Conservation (phyloP, 805 yeast genomes). For the Trichomonascus vanleenenianus region DNA sequence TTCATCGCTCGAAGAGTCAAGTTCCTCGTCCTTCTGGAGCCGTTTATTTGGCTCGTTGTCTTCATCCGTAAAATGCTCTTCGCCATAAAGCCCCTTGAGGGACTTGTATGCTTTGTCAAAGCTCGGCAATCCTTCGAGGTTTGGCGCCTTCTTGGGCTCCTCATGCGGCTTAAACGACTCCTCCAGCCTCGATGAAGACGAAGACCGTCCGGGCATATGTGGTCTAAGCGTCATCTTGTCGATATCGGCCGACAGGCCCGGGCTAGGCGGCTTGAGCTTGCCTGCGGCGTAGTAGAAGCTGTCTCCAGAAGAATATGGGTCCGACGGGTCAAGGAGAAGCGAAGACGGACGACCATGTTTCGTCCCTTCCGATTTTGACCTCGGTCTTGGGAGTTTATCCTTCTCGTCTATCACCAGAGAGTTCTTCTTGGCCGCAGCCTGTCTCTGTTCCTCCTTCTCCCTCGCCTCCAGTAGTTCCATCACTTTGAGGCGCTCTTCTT, state of each 20-base stretch:
- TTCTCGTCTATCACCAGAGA: no score
- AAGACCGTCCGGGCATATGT: background rate
- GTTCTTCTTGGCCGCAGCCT: no score
- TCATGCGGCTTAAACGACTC: background rate
- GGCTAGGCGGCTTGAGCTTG: background rate
- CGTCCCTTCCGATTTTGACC: background rate
- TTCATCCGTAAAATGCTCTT: background rate
- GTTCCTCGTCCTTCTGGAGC: constrained; percentile 8
- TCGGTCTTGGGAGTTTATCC: background rate
- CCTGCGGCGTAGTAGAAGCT: background rate
- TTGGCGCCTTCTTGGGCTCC: background rate
- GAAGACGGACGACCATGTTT: background rate
- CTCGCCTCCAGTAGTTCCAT: constrained; percentile 11
- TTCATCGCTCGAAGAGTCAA: constrained; percentile 11
- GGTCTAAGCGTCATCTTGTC: background rate
- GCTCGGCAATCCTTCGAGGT: background rate
- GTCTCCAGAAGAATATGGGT: background rate
- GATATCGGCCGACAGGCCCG: background rate
- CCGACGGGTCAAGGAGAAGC: constrained; percentile 1
- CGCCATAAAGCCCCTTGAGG: background rate
- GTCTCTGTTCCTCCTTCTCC: constrained; percentile 1
- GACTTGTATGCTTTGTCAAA: constrained; percentile 5
- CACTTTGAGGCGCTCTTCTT: constrained; percentile 20
- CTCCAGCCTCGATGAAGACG: background rate
- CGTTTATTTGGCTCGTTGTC: background rate